Evolutionary conservation across 2,329 filamentous ascomycete species (phyloP).

Genomic region (Nigrospora oryzae): DNA sequence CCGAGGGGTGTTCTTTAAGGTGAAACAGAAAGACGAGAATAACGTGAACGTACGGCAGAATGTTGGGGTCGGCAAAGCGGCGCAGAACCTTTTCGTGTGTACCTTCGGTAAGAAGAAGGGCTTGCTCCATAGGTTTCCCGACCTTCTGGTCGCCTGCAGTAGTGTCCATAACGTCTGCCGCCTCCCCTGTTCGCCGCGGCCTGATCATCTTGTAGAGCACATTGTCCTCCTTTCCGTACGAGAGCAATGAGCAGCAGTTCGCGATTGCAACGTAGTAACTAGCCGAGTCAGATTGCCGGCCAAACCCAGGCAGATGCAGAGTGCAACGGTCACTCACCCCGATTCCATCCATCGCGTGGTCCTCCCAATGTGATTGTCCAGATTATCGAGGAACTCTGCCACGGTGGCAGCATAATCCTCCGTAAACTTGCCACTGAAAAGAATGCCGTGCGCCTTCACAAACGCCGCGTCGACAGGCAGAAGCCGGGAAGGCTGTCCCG

Average conservation of each 20-base stretch:
- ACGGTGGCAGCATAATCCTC: slow-evolving; percentile 37
- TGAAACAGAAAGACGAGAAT: slow-evolving; percentile 50
- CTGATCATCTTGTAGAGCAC: slow-evolving; percentile 32
- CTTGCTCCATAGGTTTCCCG: slow-evolving; percentile 11
- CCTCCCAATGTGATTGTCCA: slow-evolving; percentile 50
- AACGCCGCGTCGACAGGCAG: slow-evolving; percentile 48
- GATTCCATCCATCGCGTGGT: slow-evolving; percentile 41
- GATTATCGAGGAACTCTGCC: slow-evolving; percentile 38
- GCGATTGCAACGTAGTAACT: slow-evolving; percentile 47
- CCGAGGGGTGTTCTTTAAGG: slow-evolving; percentile 29
- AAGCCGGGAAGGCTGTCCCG: slow-evolving; percentile 24
- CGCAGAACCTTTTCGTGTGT: slow-evolving; percentile 32
- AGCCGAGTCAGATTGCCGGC: slow-evolving; percentile 17
- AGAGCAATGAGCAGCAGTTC: slow-evolving; percentile 42
- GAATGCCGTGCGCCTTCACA: slow-evolving; percentile 54
- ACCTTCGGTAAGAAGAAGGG: slow-evolving; percentile 13
- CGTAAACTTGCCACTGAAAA: slow-evolving; percentile 45
- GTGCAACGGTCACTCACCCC: slow-evolving; percentile 17
- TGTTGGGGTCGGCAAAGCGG: slow-evolving; percentile 47
- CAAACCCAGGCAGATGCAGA: neutral
- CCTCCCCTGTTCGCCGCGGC: slow-evolving; percentile 16
- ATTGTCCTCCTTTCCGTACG: slow-evolving; percentile 43
- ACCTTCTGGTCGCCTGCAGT: slow-evolving; percentile 1
- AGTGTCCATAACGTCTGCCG: slow-evolving; percentile 14
- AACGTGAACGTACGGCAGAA: slow-evolving; percentile 55